Conservation (phyloP, 768 basidiomycete species). For the Hericium alpestre region DNA sequence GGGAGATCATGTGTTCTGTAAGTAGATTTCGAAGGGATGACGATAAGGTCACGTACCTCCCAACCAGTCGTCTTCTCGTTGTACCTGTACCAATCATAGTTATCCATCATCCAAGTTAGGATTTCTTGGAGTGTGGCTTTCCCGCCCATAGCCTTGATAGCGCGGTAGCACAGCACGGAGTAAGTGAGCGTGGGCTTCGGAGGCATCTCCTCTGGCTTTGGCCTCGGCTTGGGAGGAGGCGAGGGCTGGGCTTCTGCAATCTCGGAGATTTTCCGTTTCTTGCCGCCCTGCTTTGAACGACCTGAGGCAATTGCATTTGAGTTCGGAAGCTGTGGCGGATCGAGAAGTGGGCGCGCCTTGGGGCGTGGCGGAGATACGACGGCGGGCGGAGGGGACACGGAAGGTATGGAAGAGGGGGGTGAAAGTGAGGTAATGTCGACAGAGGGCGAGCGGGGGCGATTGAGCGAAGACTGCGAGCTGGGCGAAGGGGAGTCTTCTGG, state of each 20-base stretch:
- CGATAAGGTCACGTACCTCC: constrained; percentile 53
- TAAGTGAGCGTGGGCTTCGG: constrained; percentile 87
- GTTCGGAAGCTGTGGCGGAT: constrained; percentile 49
- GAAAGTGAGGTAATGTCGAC: constrained; percentile 64
- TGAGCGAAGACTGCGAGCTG: constrained; percentile 59
- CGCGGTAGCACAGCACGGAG: constrained; percentile 83
- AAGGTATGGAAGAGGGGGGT: constrained; percentile 72
- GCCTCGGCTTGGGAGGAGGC: constrained; percentile 22
- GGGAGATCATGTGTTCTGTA: neutral
- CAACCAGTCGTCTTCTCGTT: constrained; percentile 67
- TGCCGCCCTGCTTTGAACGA: constrained; percentile 7
- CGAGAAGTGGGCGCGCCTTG: constrained; percentile 38
- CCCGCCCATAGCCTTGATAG: constrained; percentile 71
- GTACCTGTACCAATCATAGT: constrained; percentile 83
- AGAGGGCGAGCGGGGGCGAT: constrained; percentile 62
- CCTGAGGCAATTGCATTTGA: constrained; percentile 41
- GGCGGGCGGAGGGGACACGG: constrained; percentile 60
- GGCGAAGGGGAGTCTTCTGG: constrained; percentile 77
- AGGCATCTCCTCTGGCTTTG: constrained; percentile 68
- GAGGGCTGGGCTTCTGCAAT: constrained; percentile 22
- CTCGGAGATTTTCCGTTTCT: constrained; percentile 8
- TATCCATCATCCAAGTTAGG: constrained; percentile 82
- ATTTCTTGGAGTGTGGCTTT: constrained; percentile 90
- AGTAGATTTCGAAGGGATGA: constrained; percentile 1
- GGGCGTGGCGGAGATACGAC: constrained; percentile 29